Evolutionary conservation across 805 yeast genomes (phyloP), one percentile per base, ranked within the genome.

Genomic region (Candida manassasensis): DNA sequence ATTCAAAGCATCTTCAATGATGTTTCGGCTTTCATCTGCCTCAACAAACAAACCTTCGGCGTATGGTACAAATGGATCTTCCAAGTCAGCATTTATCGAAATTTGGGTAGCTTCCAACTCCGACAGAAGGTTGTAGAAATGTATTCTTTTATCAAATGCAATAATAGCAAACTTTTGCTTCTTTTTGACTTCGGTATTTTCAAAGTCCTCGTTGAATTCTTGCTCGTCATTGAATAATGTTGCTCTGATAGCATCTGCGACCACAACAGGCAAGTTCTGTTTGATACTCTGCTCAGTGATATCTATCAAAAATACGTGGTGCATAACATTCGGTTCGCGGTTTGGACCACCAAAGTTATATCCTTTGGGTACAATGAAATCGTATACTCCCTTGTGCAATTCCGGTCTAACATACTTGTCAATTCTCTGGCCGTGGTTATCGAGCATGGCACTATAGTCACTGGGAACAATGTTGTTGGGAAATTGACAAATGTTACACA

Each of bases 401-500:
- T 90, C 97, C 0, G 95, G 89, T 32, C 88, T 70, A 28, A 65
- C 62, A 22, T 59, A 62, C 44, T 74, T 67, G 59, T 86, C 95
- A 7, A 74, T 57, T 47, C 95, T 69, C 35, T 74, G 68, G 15
- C 81, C 83, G 16, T 72, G 66, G 3, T 69, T 61, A 47, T 81
- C 87, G 6, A 82, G 55, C 21, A 81, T 77, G 22, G 84, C 67
- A 37, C 63, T 63, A 49, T 87, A 88, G 24, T 81, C 88, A 7
- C 57, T 54, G 0, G 95, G 85, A 11, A 83, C 76, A 4, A 68
- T 63, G 50, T 81, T 83, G 36, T 86, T 74, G 11, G 68, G 59
- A 47, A 83, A 84, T 42, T 78, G 79, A 62, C 98, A 93, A 50
- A 93, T 74, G 58, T 90, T 90, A 67, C 98, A 93, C 9, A 76